Evolutionary conservation across 2,329 filamentous ascomycete species (phyloP).

Genomic region (Chrysoporthe deuterocubensis): DNA sequence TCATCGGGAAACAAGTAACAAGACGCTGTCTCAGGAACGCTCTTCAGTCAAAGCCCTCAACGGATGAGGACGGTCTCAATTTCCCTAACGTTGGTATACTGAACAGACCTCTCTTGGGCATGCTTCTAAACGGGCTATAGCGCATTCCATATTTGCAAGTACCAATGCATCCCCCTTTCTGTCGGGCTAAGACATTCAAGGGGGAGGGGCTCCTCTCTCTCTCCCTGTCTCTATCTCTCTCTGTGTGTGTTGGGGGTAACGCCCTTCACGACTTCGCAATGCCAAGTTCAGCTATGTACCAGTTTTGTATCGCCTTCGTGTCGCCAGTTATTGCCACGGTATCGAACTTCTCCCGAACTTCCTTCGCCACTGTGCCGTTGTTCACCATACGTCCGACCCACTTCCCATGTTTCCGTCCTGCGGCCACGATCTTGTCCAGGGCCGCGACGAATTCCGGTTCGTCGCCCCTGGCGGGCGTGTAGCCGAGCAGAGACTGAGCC

Average conservation of each 20-base stretch:
- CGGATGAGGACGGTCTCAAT: no score
- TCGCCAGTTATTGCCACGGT: conserved; percentile 51
- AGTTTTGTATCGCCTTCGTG: conserved; percentile 53
- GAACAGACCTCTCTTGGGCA: background rate
- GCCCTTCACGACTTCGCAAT: conserved; percentile 40
- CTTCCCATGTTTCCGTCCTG: conserved; percentile 53
- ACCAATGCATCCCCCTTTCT: background rate
- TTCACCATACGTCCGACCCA: conserved; percentile 54
- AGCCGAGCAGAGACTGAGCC: conserved; percentile 48
- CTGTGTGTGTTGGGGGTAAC: no score
- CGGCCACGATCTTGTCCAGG: conserved; percentile 49
- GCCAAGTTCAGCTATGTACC: conserved; percentile 48
- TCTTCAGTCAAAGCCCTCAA: background rate
- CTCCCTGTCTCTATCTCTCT: background rate
- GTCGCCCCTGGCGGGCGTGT: conserved; percentile 49
- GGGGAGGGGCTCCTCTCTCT: background rate
- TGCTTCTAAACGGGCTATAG: background rate
- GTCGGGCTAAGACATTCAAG: background rate
- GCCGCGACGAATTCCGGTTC: conserved; percentile 53
- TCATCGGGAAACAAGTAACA: background rate
- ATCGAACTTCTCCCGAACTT: conserved; percentile 44
- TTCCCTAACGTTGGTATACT: background rate
- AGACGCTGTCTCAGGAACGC: background rate
- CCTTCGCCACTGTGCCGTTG: conserved; percentile 47
- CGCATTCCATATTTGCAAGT: background rate